Evolutionary conservation across 257 asterid species (phyloP).

Genomic region (Capsicum chinense): DNA sequence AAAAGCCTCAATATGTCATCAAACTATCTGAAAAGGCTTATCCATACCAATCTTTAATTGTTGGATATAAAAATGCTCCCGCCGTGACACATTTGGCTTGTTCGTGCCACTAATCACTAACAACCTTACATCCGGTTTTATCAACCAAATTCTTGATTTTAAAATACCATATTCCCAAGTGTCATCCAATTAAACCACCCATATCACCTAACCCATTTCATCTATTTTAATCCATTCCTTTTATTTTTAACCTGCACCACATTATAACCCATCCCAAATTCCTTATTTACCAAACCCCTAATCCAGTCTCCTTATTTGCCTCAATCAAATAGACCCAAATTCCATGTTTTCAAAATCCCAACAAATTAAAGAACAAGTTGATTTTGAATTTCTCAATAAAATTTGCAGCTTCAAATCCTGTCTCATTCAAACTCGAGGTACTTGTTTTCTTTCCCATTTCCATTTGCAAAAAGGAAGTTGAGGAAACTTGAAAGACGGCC

Average conservation of each 20-base stretch:
- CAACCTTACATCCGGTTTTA: not conserved
- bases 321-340: not conserved
- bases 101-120: not conserved
- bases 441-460: slow-evolving; percentile 42
- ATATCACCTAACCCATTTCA: not conserved
- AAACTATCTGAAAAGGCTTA: too few relatives aligned
- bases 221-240: not conserved
- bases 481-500: slow-evolving; percentile 59
- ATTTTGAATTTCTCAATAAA: not conserved
- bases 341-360: not conserved
- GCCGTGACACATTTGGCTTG: not conserved
- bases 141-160: not conserved
- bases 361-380: not conserved
- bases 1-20: not conserved
- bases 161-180: not conserved
- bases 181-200: not conserved
- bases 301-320: not conserved
- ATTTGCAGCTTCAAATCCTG: slow-evolving; percentile 35
- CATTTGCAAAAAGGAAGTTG: slow-evolving; percentile 60
- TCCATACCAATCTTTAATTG: not conserved
- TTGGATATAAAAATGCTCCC: not conserved
- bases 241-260: too few relatives aligned
- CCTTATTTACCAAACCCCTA: not conserved
- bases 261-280: not conserved
- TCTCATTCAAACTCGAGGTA: slow-evolving; percentile 42